A percentile compares a stretch with the other conserved stretches of the same genome.
Evolutionary conservation across 2,329 filamentous ascomycete genomes (phyloP).

Genomic region (Neonectria neomacrospora): DNA sequence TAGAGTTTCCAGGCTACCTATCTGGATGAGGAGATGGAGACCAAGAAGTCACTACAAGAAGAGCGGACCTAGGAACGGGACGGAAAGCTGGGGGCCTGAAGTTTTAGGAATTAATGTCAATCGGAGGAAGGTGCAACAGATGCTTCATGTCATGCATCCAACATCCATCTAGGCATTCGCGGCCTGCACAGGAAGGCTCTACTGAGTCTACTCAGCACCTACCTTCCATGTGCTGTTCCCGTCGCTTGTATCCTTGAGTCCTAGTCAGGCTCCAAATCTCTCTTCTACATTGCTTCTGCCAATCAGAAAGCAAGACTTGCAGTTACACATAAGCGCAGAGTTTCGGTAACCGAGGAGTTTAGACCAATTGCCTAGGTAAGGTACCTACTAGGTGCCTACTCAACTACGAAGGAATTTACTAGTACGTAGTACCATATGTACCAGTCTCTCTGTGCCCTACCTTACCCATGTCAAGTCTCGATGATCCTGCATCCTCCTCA

Average conservation of each 20-base stretch:
- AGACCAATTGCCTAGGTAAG: no score
- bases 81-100: not conserved
- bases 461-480: conserved; percentile 7
- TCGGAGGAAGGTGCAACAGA: conserved; percentile 2
- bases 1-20: conserved; percentile 5
- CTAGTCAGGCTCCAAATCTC: no score
- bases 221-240: no score
- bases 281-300: no score
- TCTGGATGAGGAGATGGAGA: not conserved
- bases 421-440: no score
- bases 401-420: not conserved
- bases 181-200: not conserved
- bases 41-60: not conserved
- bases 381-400: no score
- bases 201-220: no score
- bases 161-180: not conserved
- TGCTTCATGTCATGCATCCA: not conserved
- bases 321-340: not conserved
- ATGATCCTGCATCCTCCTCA: conserved; percentile 11
- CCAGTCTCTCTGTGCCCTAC: no score
- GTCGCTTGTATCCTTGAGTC: not conserved
- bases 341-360: not conserved
- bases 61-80: no score
- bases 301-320: not conserved
- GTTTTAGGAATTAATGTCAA: not conserved